Conservation (phyloP, 2,329 filamentous ascomycete species). For the Ophiosphaerella herpotricha region DNA sequence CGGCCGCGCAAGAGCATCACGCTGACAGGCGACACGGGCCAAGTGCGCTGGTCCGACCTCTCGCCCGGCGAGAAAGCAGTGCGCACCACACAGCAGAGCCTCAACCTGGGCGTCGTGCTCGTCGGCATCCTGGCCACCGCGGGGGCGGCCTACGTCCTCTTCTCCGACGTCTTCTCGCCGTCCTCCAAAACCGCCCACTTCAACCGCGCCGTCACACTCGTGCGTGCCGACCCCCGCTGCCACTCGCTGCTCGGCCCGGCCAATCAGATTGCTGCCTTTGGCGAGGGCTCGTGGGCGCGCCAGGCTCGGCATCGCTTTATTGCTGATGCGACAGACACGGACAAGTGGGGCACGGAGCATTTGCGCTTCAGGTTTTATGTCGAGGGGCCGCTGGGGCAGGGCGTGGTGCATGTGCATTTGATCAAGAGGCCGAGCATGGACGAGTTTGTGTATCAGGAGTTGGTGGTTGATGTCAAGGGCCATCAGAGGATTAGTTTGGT, state of each 20-base stretch:
- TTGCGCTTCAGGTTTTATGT: conserved; percentile 84
- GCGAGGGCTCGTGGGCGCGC: conserved; percentile 78
- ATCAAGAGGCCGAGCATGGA: conserved; percentile 66
- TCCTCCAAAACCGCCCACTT: conserved; percentile 87
- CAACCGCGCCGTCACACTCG: conserved; percentile 80
- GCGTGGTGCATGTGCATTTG: conserved; percentile 79
- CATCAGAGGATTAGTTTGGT: conserved; percentile 52
- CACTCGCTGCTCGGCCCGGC: conserved; percentile 73
- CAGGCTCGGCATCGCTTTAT: conserved; percentile 71
- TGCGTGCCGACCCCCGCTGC: conserved; percentile 74
- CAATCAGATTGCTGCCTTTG: conserved; percentile 77
- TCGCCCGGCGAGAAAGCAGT: conserved; percentile 77
- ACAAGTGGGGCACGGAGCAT: conserved; percentile 77
- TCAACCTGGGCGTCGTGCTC: conserved; percentile 81
- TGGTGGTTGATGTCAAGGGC: conserved; percentile 80
- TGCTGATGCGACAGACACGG: conserved; percentile 68
- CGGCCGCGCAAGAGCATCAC: conserved; percentile 73
- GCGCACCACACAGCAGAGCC: conserved; percentile 84
- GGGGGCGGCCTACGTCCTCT: conserved; percentile 63
- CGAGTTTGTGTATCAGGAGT: conserved; percentile 77
- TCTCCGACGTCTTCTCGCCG: conserved; percentile 49
- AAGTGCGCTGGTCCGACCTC: conserved; percentile 78
- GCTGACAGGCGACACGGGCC: conserved; percentile 82
- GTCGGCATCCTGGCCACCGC: conserved; percentile 78
- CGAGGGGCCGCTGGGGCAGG: conserved; percentile 74